Percentiles rank a stretch among this genome's conserved stretches.
These are phyloP conservation scores for Mortierella sp. DNA, from an alignment of 371 early-diverging fungal species.

Conservation along the genomic window DNA sequence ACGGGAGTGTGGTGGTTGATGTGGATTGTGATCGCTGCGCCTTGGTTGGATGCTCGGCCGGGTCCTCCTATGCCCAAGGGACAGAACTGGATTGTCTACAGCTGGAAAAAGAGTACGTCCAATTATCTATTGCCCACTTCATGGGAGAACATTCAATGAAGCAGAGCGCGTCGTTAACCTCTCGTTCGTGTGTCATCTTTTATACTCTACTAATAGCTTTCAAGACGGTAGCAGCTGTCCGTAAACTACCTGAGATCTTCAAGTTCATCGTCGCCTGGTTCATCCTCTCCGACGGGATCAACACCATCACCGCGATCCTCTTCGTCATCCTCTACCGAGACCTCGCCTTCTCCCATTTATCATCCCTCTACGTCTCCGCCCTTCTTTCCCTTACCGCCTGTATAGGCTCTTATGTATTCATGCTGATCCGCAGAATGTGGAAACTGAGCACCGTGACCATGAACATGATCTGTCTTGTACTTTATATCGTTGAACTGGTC, in stretches of 20 bases:
- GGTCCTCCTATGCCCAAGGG: constrained; percentile 71
- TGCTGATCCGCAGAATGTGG: constrained; percentile 37
- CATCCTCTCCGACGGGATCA: constrained; percentile 61
- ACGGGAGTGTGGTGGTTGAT: constrained; percentile 67
- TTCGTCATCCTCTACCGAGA: constrained; percentile 54
- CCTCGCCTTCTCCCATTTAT: constrained; percentile 24
- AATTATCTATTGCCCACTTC: background rate
- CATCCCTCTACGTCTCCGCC: constrained; percentile 31
- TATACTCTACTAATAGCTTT: constrained; percentile 16
- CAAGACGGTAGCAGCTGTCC: constrained; percentile 27
- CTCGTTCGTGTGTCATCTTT: background rate
- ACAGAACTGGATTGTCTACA: constrained; percentile 59
- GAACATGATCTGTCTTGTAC: constrained; percentile 21
- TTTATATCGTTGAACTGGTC: constrained; percentile 20
- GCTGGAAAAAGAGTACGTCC: constrained; percentile 58
- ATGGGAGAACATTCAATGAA: background rate
- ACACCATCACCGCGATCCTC: constrained; percentile 54
- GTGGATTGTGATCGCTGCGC: constrained; percentile 43
- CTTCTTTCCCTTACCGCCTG: constrained; percentile 22
- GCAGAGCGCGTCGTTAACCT: background rate
- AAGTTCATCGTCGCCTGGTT: constrained; percentile 60
- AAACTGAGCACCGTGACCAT: constrained; percentile 27
- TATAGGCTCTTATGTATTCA: constrained; percentile 26
- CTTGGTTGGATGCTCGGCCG: constrained; percentile 64
- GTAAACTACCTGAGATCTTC: constrained; percentile 56